Percentiles rank a stretch among this genome's conserved stretches.
These are phyloP conservation scores for Mrakia gelida DNA, from an alignment of 768 basidiomycete species.

Conservation along the genomic window DNA sequence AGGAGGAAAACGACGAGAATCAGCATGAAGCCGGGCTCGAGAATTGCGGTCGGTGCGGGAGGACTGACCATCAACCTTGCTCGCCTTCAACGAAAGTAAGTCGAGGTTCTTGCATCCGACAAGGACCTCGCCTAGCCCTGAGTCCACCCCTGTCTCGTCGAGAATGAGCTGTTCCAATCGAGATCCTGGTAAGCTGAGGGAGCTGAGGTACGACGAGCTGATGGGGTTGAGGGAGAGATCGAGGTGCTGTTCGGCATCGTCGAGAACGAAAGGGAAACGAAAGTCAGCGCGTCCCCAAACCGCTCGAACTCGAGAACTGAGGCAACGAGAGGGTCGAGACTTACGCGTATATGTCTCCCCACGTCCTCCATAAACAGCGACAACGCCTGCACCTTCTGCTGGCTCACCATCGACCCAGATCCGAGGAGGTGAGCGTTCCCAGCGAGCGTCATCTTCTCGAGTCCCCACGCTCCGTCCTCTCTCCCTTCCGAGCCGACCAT, in stretches of 20 bases:
- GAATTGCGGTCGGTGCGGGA: neutral
- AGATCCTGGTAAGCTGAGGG: neutral
- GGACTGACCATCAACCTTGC: conserved; percentile 3
- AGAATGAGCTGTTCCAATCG: neutral
- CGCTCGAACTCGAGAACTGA: too few species aligned
- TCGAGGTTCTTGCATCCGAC: neutral
- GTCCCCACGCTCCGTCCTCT: neutral
- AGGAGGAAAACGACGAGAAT: neutral
- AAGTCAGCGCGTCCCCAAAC: neutral
- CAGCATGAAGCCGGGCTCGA: neutral
- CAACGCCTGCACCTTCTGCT: neutral
- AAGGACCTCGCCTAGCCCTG: neutral
- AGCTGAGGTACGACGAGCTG: neutral
- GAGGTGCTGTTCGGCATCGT: neutral
- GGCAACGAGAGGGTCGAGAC: neutral
- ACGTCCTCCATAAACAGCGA: neutral
- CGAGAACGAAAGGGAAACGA: neutral
- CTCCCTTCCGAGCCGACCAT: neutral
- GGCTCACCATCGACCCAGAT: neutral
- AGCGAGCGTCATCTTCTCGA: neutral
- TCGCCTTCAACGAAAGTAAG: neutral
- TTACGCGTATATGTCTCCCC: neutral
- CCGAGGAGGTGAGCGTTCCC: neutral
- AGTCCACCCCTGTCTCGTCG: neutral
- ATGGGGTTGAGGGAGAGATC: conserved; percentile 8